Conservation (phyloP, 352 stramenopile species). For the Blastocystis sp. region DNA sequence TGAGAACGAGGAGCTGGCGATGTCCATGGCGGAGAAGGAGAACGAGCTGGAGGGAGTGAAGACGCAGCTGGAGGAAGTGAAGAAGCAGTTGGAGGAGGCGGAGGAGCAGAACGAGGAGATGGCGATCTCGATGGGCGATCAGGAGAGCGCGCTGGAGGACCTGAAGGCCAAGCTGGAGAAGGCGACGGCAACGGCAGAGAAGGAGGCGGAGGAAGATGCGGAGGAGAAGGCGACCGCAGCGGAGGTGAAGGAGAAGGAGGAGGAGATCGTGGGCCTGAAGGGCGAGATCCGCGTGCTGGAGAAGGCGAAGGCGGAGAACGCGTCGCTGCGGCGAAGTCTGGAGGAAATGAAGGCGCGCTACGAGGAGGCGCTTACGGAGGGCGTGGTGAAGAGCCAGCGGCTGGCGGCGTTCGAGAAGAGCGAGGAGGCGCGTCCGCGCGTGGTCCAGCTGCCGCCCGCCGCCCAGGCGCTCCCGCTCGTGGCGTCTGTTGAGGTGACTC, state of each 20-base stretch:
- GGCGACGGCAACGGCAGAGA: background rate
- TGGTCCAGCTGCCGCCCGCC: no score
- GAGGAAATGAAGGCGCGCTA: constrained; percentile 1
- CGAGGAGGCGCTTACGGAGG: constrained; percentile 12
- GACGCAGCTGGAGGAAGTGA: background rate
- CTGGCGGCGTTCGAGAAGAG: no score
- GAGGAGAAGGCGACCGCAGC: no score
- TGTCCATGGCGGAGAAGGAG: background rate
- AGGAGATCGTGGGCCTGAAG: background rate
- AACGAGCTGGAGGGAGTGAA: constrained; percentile 16
- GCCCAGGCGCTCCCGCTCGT: no score
- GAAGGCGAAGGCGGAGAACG: background rate
- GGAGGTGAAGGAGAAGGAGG: no score
- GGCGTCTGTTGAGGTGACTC: no score
- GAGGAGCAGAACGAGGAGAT: background rate
- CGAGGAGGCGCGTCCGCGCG: no score
- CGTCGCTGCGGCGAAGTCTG: background rate
- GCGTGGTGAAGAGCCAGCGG: background rate
- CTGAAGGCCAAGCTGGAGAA: no score
- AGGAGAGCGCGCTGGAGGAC: no score
- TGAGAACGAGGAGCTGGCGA: constrained; percentile 13
- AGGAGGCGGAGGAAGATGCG: background rate
- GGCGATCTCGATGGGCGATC: no score
- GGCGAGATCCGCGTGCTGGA: constrained; percentile 7
- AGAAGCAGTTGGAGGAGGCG: background rate